These are phyloP conservation scores for Aureobasidium lini DNA, from an alignment of 2,329 filamentous ascomycete species.

Conservation along the genomic window DNA sequence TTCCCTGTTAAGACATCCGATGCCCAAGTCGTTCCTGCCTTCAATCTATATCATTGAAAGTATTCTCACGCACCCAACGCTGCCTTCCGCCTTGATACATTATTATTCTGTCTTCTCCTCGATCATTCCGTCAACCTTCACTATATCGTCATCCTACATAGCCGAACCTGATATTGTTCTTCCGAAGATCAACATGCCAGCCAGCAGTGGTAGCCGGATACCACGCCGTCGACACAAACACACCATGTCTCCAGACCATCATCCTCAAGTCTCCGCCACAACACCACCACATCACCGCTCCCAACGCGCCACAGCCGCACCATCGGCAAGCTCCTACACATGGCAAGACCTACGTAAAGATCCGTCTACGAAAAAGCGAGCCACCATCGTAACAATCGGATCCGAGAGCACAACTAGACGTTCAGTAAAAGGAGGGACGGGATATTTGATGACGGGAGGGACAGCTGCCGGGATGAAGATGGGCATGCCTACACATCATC, in stretches of 20 bases:
- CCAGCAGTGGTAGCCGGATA: neutral
- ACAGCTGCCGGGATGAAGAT: neutral
- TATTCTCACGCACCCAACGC: too few relatives aligned
- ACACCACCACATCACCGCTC: neutral
- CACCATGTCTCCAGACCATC: neutral
- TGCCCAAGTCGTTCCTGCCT: neutral
- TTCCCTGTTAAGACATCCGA: neutral
- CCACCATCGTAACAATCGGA: neutral
- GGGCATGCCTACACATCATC: neutral
- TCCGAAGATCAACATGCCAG: too few relatives aligned
- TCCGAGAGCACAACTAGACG: neutral
- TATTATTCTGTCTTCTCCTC: too few relatives aligned
- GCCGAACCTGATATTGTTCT: too few relatives aligned
- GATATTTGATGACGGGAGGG: neutral
- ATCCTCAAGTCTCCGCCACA: neutral
- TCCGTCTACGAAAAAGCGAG: neutral
- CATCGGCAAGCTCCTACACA: neutral
- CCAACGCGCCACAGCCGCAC: neutral
- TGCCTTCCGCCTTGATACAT: too few relatives aligned
- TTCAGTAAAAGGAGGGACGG: neutral
- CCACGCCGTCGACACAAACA: neutral
- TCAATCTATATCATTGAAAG: neutral
- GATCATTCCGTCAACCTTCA: too few relatives aligned
- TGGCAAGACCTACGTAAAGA: neutral
- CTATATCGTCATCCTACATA: too few relatives aligned